phyloP scores from a whole-genome alignment of 2,329 filamentous ascomycete genomes.

The Sporothrix brasiliensis region DNA sequence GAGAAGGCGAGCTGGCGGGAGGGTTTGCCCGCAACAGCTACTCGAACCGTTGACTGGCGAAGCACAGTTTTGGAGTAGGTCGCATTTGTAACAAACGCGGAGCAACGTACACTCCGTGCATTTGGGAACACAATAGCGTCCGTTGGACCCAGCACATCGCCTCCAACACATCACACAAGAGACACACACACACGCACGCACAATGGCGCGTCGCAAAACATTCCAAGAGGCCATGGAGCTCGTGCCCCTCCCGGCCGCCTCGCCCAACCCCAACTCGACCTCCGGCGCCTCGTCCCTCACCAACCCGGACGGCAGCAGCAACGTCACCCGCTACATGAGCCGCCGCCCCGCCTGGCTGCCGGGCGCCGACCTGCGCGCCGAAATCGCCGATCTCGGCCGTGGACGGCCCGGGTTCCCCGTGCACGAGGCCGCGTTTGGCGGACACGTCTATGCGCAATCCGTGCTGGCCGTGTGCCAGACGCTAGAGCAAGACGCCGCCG shows the following conservation, averaged over 20 bases:
- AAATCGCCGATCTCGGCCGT: not conserved
- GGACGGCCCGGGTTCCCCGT: slow-evolving; percentile 21
- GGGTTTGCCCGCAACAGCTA: no score
- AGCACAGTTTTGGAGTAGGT: no score
- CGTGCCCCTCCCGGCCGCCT: slow-evolving; percentile 39
- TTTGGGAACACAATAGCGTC: not conserved
- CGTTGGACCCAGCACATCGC: not conserved
- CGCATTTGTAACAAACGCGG: not conserved
- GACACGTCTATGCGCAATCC: slow-evolving; percentile 51
- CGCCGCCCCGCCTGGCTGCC: slow-evolving; percentile 43
- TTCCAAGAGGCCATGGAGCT: slow-evolving; percentile 46
- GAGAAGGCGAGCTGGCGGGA: no score
- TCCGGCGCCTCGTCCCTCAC: not conserved
- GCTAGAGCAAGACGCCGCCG: slow-evolving; percentile 36
- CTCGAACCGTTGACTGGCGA: no score
- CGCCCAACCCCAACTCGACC: not conserved
- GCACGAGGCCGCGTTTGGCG: slow-evolving; percentile 46
- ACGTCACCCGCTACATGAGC: slow-evolving; percentile 43
- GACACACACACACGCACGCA: not conserved
- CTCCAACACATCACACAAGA: no score
- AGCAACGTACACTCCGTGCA: not conserved
- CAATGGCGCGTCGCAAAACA: slow-evolving; percentile 39
- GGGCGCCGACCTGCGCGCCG: slow-evolving; percentile 39
- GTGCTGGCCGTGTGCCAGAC: slow-evolving; percentile 46
- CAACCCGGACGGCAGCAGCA: slow-evolving; percentile 12